Base-by-base conservation (phyloP, 495 filamentous ascomycete species). In the Geopyxis carbonaria region DNA sequence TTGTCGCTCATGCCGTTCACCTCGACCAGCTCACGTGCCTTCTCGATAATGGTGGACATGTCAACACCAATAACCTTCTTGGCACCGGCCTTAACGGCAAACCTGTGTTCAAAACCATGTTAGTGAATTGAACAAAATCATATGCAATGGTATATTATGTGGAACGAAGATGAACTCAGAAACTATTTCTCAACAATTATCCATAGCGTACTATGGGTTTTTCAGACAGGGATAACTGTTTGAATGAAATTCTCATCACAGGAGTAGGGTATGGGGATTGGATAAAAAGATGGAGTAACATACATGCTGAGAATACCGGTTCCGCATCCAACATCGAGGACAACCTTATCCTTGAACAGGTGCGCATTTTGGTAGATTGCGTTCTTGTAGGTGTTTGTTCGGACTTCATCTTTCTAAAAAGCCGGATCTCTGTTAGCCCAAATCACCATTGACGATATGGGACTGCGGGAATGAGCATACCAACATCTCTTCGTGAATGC, bases 311-410 rank as follows among this genome's bases (percentile, higher is more conserved):
- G 75, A 56, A 83, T 83, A 52, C 74, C 74, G 21, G 89, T 95
- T 57, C 89, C 89, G 63, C 89, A 99, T 57, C 89, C 89, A 41
- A 99, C 87, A 60, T 99, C 89, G 22, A 99, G 75, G 38, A 99
- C 89, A 13, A 87, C 73, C 67, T 95, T 99, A 64, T 87, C 87
- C 57, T 83, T 86, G 73, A 99, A 94, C 32, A 99, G 71, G 59
- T 92, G 75, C 59, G 77, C 78, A 64, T 99, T 93, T 57, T 84
- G 83, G 53, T 93, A 80, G 55, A 97, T 95, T 11, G 89, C 75
- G 61, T 95, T 84, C 62, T 89, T 85, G 66, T 97, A 97, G 13
- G 83, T 89, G 53, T 72, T 72, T 14, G 89, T 97, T 23, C 89
- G 79, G 40, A 97, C 85, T 64, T 95, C 91, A 68, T 97, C 89